phyloP scores from a whole-genome alignment of 768 basidiomycete genomes.

The Pleurotus pulmonarius region DNA sequence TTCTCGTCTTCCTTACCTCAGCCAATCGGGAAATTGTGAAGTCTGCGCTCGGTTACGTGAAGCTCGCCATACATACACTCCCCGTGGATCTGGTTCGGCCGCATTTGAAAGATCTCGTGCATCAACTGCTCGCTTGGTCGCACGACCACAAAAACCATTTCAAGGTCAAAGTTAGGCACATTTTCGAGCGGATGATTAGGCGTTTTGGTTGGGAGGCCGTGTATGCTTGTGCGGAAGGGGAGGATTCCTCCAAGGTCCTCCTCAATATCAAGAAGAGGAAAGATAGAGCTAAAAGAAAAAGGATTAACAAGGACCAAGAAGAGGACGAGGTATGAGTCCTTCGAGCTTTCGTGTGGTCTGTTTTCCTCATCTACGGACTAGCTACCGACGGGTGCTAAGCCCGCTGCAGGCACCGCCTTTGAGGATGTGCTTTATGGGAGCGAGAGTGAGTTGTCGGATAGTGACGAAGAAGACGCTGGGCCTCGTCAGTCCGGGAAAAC shows the following conservation, averaged over 20 bases:
- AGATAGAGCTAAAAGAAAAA: slow-evolving; percentile 89
- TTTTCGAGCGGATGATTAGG: slow-evolving; percentile 93
- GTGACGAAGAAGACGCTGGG: slow-evolving; percentile 51
- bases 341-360: slow-evolving; percentile 1
- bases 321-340: slow-evolving; percentile 38
- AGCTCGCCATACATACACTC: slow-evolving; percentile 87
- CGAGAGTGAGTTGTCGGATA: slow-evolving; percentile 83
- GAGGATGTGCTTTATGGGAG: slow-evolving; percentile 97
- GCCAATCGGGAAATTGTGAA: slow-evolving; percentile 98
- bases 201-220: slow-evolving; percentile 88
- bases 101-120: slow-evolving; percentile 74
- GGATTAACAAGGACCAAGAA: slow-evolving; percentile 53
- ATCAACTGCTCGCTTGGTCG: slow-evolving; percentile 85
- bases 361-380: slow-evolving; percentile 16
- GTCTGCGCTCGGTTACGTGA: slow-evolving; percentile 91
- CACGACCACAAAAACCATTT: slow-evolving; percentile 99
- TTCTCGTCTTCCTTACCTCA: slow-evolving; percentile 88
- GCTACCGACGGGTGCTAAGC: slow-evolving; percentile 40
- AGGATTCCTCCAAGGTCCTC: slow-evolving; percentile 84
- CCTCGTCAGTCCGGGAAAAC: slow-evolving; percentile 25
- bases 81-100: slow-evolving; percentile 69
- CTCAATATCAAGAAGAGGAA: slow-evolving; percentile 95
- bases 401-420: slow-evolving; percentile 79
- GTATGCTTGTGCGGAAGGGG: slow-evolving; percentile 66
- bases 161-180: slow-evolving; percentile 94